Base-by-base conservation (phyloP, 768 basidiomycete species). In the Gyrodon lividus region DNA sequence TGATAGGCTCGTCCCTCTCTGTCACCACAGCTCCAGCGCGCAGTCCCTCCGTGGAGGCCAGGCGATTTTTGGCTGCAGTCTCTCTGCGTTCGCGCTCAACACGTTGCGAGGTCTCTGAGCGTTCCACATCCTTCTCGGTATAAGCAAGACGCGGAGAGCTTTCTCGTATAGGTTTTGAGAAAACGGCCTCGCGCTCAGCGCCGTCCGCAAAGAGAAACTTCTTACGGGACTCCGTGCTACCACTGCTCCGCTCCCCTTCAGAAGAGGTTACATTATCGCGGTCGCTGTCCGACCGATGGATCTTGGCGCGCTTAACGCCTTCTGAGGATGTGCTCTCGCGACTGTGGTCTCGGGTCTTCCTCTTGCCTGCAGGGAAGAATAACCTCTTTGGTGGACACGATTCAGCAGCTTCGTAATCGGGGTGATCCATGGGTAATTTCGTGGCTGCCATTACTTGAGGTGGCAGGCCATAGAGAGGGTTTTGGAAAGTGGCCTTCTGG, bases 371-470 rank as follows among this genome's bases (percentile, higher is more conserved):
- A 26, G 60, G 57, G 23, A 84, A 83, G 14, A 87, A 88, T 10
- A 89, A 72, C 30, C 79, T 70, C 58, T 74, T 80, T 0, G 87
- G 85, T 2, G 78, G 74, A 42, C 79, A 81, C 10, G 73, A 69
- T 10, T 78, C 72, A 1, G 73, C 68, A 1, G 84, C 84, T 31
- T 83, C 82, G 61, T 75, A 90, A 45, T 87, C 84, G 0, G 84
- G 83, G 58, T 89, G 78, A 7, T 79, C 72, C 6, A 81, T 69
- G 0, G 86, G 84, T 12, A 89, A 72, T 24, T 66, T 71, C 2
- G 85, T 80, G 0, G 72, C 76, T 1, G 65, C 69, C 7, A 65
- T 16, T 3, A 63, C 57, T 1, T 76, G 74, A 0, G 81, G 70
- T 2, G 78, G 66, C 13, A 77, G 72, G 37, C 79, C 75, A 62